Evolutionary conservation across 495 filamentous ascomycete species (phyloP).

Genomic region (Neurospora sp.): DNA sequence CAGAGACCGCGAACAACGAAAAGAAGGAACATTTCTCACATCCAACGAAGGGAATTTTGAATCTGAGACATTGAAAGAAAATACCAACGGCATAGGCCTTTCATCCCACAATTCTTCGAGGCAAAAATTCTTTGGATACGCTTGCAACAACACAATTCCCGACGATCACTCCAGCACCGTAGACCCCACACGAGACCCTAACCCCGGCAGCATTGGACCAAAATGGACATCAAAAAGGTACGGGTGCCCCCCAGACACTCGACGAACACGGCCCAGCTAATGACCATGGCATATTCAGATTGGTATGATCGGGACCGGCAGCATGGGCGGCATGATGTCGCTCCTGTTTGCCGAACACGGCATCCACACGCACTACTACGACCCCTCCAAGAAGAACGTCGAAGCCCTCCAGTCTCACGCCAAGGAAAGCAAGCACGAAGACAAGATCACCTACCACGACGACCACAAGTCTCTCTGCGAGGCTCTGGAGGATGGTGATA

Average conservation of each 20-base stretch:
- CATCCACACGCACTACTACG: constrained; percentile 18
- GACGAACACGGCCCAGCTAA: neutral
- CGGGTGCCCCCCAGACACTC: neutral
- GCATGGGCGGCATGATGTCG: constrained; percentile 1
- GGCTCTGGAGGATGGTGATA: neutral
- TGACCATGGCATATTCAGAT: neutral
- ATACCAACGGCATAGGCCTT: neutral
- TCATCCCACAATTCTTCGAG: neutral
- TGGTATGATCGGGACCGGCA: neutral
- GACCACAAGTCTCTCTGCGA: neutral
- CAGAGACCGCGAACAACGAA: neutral
- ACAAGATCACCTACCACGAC: neutral
- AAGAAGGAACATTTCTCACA: neutral
- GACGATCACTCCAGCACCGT: neutral
- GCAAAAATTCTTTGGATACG: neutral
- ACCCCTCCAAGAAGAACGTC: constrained; percentile 21
- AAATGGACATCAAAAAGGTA: neutral
- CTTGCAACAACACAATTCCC: neutral
- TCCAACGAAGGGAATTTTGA: too few relatives aligned
- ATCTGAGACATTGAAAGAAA: too few relatives aligned
- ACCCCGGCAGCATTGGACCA: neutral
- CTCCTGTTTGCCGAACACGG: constrained; percentile 18
- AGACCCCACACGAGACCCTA: neutral
- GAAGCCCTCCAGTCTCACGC: neutral
- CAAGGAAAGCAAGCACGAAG: neutral